These are phyloP conservation scores for Themeda triandra DNA, from an alignment of 176 grass and related monocot genomes.

Conservation along the genomic window DNA sequence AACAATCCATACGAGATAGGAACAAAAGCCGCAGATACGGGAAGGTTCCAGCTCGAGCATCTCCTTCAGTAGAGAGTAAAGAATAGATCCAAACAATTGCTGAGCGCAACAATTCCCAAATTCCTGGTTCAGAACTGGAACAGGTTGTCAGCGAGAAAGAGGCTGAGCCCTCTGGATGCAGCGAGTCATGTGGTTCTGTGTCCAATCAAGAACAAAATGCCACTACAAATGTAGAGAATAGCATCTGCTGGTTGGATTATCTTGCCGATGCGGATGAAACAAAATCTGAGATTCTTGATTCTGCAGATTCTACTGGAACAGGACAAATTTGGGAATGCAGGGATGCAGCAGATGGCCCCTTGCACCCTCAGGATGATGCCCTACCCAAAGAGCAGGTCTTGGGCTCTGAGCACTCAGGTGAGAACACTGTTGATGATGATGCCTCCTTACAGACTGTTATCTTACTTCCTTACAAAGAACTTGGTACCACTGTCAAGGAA, in stretches of 20 bases:
- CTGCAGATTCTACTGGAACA: conserved; percentile 37
- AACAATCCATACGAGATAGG: conserved; percentile 50
- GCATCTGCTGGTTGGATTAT: conserved; percentile 63
- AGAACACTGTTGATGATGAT: conserved; percentile 36
- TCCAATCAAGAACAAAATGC: conserved; percentile 42
- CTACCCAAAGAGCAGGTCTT: conserved; percentile 34
- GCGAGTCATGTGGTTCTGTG: conserved; percentile 59
- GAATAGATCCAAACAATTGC: conserved; percentile 38
- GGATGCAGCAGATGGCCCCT: conserved; percentile 27
- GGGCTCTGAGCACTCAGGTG: conserved; percentile 39
- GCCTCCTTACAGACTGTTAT: conserved; percentile 42
- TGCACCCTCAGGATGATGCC: conserved; percentile 25
- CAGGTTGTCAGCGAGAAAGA: conserved; percentile 41
- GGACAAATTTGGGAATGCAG: conserved; percentile 32
- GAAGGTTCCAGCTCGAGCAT: conserved; percentile 33
- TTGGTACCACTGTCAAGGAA: conserved; percentile 19
- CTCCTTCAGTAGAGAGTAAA: conserved; percentile 43
- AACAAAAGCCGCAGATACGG: conserved; percentile 50
- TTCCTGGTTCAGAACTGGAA: conserved; percentile 48
- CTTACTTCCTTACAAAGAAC: conserved; percentile 68
- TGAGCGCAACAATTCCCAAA: conserved; percentile 35
- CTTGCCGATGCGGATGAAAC: conserved; percentile 45
- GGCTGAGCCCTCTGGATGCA: conserved; percentile 36
- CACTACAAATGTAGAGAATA: conserved; percentile 24
- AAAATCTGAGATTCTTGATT: conserved; percentile 49